Conservation (phyloP, 331 rosid genomes). For the Telfairia occidentalis region DNA sequence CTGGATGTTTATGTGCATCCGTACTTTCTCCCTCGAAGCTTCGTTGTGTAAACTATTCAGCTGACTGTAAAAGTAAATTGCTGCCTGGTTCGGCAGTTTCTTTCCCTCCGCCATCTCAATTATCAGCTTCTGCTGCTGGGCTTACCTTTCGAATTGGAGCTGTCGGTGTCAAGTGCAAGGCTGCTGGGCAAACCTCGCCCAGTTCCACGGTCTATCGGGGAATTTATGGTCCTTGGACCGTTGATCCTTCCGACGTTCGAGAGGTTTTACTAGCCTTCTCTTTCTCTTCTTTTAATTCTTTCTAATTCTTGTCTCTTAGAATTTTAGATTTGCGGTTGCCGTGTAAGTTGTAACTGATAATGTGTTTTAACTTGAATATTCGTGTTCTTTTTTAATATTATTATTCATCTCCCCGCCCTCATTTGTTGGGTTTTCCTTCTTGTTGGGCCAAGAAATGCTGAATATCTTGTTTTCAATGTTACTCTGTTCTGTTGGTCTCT, state of each 20-base stretch:
- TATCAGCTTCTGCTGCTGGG: background rate
- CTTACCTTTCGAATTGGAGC: slow-evolving; percentile 5
- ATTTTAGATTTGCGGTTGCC: background rate
- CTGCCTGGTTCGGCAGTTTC: background rate
- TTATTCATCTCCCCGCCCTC: background rate
- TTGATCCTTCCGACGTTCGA: slow-evolving; percentile 56
- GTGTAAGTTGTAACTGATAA: background rate
- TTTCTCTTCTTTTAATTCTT: background rate
- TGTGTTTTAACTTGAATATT: background rate
- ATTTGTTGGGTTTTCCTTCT: background rate
- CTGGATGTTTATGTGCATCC: background rate
- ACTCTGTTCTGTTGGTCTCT: background rate
- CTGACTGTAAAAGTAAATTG: background rate
- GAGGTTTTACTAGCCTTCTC: slow-evolving; percentile 34
- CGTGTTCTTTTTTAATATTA: background rate
- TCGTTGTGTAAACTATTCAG: background rate
- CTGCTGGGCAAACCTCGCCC: slow-evolving; percentile 37
- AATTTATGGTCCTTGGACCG: slow-evolving; percentile 73
- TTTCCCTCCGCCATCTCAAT: background rate
- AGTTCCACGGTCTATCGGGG: slow-evolving; percentile 41
- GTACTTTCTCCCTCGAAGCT: background rate
- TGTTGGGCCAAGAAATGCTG: background rate
- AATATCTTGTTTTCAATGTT: background rate
- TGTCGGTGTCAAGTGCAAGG: slow-evolving; percentile 34
- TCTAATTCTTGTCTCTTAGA: background rate